A percentile compares a stretch with the other conserved stretches of the same genome.
These are phyloP conservation scores for Candida ortonii DNA, from an alignment of 805 yeast species.

Conservation along the genomic window DNA sequence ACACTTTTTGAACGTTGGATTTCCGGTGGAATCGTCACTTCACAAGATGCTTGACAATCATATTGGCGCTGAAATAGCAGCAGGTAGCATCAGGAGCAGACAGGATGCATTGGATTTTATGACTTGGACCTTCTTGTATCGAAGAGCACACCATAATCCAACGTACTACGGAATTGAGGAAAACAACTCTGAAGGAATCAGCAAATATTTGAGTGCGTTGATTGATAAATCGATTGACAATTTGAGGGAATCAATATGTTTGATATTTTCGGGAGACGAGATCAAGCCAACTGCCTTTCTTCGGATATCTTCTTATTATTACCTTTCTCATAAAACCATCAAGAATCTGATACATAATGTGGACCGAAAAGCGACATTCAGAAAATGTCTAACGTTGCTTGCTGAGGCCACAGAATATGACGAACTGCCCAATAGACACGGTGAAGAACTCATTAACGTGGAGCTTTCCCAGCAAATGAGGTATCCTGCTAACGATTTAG, in stretches of 20 bases:
- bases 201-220: conserved; percentile 55
- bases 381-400: conserved; percentile 61
- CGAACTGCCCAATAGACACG: conserved; percentile 87
- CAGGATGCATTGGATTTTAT: conserved; percentile 74
- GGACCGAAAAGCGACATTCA: conserved; percentile 42
- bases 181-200: conserved; percentile 50
- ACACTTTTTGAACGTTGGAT: conserved; percentile 73
- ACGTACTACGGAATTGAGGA: conserved; percentile 75
- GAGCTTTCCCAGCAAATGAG: conserved; percentile 77
- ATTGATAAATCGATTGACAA: conserved; percentile 68
- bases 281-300: conserved; percentile 74
- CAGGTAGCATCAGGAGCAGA: conserved; percentile 60
- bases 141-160: conserved; percentile 76
- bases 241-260: conserved; percentile 71
- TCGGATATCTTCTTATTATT: conserved; percentile 85
- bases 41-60: conserved; percentile 78
- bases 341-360: conserved; percentile 61
- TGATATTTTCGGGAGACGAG: conserved; percentile 48
- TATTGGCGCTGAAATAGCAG: conserved; percentile 75
- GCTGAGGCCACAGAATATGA: conserved; percentile 74
- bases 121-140: conserved; percentile 72
- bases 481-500: conserved; percentile 55
- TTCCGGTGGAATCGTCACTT: conserved; percentile 78
- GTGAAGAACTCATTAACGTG: conserved; percentile 82
- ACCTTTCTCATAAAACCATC: conserved; percentile 86